Conservation (phyloP, 345 rosid genomes). For the Eucalyptus tenuipes region DNA sequence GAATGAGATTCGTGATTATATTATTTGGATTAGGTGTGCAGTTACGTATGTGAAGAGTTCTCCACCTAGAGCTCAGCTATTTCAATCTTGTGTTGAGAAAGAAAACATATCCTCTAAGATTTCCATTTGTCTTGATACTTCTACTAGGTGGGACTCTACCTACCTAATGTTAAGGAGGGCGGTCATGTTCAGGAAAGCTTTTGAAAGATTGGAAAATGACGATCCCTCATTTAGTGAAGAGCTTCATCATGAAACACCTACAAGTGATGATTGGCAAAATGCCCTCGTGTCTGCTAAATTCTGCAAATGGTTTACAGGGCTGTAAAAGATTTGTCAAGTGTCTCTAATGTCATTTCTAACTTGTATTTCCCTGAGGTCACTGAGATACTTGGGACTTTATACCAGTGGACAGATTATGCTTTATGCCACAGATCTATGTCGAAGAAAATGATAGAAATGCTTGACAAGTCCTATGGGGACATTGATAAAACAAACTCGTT, state of each 20-base stretch:
- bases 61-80: background rate
- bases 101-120: background rate
- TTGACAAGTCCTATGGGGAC: background rate
- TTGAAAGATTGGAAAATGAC: background rate
- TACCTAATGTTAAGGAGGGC: background rate
- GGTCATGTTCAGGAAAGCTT: background rate
- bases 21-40: background rate
- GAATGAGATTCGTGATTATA: background rate
- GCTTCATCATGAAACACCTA: background rate
- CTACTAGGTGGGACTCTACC: background rate
- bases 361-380: background rate
- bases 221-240: background rate
- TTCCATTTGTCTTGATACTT: background rate
- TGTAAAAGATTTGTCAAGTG: background rate
- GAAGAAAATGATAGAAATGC: background rate
- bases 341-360: background rate
- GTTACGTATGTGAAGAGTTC: background rate
- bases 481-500: background rate
- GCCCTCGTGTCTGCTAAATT: background rate
- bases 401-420: background rate
- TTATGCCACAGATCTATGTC: background rate
- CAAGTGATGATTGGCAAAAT: background rate
- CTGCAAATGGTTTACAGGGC: background rate
- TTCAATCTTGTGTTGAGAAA: background rate
- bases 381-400: background rate